Conservation (phyloP, 78 protist genomes). For the Monosiga brevicollis region DNA sequence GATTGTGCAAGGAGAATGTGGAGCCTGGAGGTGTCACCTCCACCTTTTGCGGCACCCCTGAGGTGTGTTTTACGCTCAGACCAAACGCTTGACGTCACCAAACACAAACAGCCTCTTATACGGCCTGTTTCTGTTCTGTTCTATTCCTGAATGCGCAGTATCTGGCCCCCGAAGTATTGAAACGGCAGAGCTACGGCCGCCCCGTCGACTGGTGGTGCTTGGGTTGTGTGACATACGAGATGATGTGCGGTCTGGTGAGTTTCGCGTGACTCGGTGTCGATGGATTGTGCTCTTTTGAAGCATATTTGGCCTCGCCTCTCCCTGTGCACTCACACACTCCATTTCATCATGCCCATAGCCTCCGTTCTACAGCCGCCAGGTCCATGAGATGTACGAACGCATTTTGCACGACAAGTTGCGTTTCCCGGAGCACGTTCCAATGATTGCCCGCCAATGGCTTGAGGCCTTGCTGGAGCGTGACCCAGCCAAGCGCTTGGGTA, state of each 20-base stretch:
- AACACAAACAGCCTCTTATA: no score
- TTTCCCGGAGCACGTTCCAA: conserved; percentile 33
- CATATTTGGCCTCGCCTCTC: no score
- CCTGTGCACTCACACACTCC: no score
- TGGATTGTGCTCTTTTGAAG: not conserved
- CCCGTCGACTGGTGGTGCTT: conserved; percentile 59
- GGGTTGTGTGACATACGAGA: conserved; percentile 40
- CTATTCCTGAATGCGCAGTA: conserved; percentile 20
- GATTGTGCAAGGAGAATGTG: conserved; percentile 37
- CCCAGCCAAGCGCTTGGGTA: conserved; percentile 28
- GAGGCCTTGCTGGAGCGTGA: conserved; percentile 14
- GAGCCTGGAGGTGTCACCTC: conserved; percentile 38
- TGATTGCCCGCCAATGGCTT: conserved; percentile 5
- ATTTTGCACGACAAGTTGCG: conserved; percentile 33
- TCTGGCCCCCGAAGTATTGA: conserved; percentile 67
- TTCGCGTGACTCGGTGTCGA: not conserved
- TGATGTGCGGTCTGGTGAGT: conserved; percentile 36
- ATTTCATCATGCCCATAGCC: conserved; percentile 23
- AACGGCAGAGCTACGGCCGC: conserved; percentile 36
- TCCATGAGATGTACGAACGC: conserved; percentile 42
- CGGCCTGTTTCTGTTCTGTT: not conserved
- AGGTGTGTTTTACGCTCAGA: conserved; percentile 16
- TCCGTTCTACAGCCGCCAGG: conserved; percentile 41
- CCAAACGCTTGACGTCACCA: not conserved
- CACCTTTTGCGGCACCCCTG: conserved; percentile 91